These are phyloP conservation scores for Amanita rimosa DNA, from an alignment of 768 basidiomycete species.

Conservation along the genomic window DNA sequence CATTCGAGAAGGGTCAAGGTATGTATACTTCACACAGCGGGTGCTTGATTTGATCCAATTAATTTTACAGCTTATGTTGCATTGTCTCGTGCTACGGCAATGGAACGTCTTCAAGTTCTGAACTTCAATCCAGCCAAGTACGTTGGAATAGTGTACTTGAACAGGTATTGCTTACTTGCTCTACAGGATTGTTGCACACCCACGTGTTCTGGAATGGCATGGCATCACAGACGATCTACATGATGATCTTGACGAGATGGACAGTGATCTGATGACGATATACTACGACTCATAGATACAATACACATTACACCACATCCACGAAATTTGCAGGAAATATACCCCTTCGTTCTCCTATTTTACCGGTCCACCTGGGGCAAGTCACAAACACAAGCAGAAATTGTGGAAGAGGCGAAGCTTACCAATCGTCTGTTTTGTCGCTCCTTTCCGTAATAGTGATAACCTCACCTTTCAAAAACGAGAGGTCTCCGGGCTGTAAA, in stretches of 20 bases:
- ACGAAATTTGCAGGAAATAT: constrained; percentile 82
- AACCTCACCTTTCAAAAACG: constrained; percentile 67
- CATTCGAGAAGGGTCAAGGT: constrained; percentile 81
- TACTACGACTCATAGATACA: constrained; percentile 19
- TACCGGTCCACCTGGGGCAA: constrained; percentile 65
- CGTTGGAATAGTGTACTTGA: constrained; percentile 8
- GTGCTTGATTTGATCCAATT: not conserved
- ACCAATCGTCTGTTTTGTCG: constrained; percentile 69
- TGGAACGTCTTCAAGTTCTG: constrained; percentile 52
- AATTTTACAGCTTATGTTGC: constrained; percentile 48
- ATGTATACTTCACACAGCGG: not conserved
- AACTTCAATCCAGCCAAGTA: constrained; percentile 53
- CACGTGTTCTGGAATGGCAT: constrained; percentile 51
- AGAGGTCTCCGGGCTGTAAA: constrained; percentile 55
- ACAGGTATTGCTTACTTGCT: not conserved
- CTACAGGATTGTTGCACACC: constrained; percentile 53
- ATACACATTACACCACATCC: constrained; percentile 50
- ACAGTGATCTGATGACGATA: constrained; percentile 20
- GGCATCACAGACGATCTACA: constrained; percentile 14
- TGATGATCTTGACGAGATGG: constrained; percentile 22
- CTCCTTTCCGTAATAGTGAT: constrained; percentile 61
- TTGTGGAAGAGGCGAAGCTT: not conserved
- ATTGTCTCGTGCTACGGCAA: constrained; percentile 60
- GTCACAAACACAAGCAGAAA: not conserved
- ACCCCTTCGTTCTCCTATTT: constrained; percentile 43